Conservation (phyloP, 192 early-diverging fungal genomes). For the Entophlyctis helioformis region DNA sequence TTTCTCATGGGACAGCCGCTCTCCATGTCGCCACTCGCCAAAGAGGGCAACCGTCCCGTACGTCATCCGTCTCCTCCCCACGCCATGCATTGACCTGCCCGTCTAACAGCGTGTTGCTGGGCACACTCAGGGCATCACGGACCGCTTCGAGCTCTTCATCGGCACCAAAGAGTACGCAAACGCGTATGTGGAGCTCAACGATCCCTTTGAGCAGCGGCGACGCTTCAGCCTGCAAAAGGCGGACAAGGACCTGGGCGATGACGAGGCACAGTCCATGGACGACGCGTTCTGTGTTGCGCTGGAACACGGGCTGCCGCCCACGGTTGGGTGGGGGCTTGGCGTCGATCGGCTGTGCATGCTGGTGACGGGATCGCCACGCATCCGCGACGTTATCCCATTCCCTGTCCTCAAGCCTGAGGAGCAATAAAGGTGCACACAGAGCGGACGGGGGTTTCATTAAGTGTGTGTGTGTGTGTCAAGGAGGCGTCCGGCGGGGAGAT, state of each 20-base stretch:
- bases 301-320: slow-evolving; percentile 77
- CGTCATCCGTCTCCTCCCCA: no score
- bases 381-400: slow-evolving; percentile 77
- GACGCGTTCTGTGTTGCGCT: slow-evolving; percentile 61
- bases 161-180: slow-evolving; percentile 68
- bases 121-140: slow-evolving; percentile 22
- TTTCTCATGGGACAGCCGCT: slow-evolving; percentile 71
- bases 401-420: slow-evolving; percentile 36
- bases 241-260: slow-evolving; percentile 58
- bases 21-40: slow-evolving; percentile 71
- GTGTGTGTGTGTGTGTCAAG: no score
- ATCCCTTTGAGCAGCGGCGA: slow-evolving; percentile 57
- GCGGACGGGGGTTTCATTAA: no score
- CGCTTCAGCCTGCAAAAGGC: slow-evolving; percentile 13
- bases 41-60: slow-evolving; percentile 21
- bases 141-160: slow-evolving; percentile 74
- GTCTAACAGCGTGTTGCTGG: neutral
- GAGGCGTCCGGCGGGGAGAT: no score
- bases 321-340: slow-evolving; percentile 85
- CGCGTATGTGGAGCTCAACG: slow-evolving; percentile 84
- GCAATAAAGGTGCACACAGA: no score
- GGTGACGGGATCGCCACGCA: slow-evolving; percentile 49
- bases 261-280: slow-evolving; percentile 65
- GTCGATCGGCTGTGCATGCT: slow-evolving; percentile 69
- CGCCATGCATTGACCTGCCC: no score